Conservation (phyloP, 1,284 basidiomycete species). For the Ustanciosporium gigantosporum region DNA sequence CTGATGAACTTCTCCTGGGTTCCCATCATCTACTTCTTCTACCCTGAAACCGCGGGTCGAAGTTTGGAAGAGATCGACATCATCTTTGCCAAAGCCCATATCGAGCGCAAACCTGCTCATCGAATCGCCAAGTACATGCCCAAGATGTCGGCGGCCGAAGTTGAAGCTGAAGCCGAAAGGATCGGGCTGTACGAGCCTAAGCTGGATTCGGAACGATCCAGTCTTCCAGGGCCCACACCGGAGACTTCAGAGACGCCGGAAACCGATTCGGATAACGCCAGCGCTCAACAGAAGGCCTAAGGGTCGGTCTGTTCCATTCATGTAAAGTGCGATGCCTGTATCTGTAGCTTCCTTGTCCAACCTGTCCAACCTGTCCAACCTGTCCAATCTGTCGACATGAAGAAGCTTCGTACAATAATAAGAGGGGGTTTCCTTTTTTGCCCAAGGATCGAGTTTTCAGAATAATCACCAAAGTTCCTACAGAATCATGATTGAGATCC, state of each 20-base stretch:
- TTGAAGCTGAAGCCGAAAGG: conserved; percentile 40
- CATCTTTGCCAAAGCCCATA: conserved; percentile 53
- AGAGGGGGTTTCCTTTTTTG: too few species aligned
- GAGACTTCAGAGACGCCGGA: too few species aligned
- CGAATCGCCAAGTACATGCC: conserved; percentile 44
- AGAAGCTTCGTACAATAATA: too few species aligned
- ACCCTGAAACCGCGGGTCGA: conserved; percentile 46
- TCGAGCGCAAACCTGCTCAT: conserved; percentile 37
- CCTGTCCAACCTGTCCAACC: too few species aligned
- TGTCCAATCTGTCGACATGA: too few species aligned
- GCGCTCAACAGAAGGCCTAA: too few species aligned
- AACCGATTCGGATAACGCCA: conserved; percentile 3
- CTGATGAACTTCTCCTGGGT: conserved; percentile 29
- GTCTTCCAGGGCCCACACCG: background rate
- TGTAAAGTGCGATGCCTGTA: too few species aligned
- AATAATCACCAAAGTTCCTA: too few species aligned
- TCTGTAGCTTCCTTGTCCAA: too few species aligned
- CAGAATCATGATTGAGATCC: too few species aligned
- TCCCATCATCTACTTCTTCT: conserved; percentile 32
- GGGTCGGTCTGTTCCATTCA: too few species aligned
- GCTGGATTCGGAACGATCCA: background rate
- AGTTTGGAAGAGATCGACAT: conserved; percentile 51
- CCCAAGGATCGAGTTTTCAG: too few species aligned
- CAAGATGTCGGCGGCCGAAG: conserved; percentile 15
- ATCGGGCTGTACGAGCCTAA: conserved; percentile 27